Evolutionary conservation across 2,329 filamentous ascomycete genomes (phyloP), one percentile per base, ranked within the genome.

Genomic region (Neonectria sp.): DNA sequence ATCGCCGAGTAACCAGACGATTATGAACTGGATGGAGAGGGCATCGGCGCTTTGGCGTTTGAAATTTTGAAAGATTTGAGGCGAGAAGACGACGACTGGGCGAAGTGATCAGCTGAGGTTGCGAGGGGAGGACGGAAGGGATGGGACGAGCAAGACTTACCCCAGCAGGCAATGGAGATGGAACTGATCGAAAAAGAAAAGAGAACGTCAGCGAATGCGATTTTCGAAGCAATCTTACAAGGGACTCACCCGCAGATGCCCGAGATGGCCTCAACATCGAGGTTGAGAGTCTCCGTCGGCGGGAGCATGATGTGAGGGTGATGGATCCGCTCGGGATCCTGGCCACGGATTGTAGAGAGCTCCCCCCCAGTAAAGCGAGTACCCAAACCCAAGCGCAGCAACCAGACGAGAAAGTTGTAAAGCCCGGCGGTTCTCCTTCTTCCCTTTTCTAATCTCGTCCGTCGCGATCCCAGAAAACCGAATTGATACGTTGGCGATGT

Each of bases 21-120:
- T 91, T 77, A 98, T 91, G 84, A 98, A 99, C 63, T 95, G 92
- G 15, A 98, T 89, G 0, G 94, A 97, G 1, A 98, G 86, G 3
- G 95, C 95, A 79, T 98, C 94, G 65, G 95, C 94, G 46, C 93
- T 97, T 72, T 89, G 85, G 63, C 95, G 90, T 70, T 91, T 91
- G 83, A 97, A 98, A 79, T 98, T 98, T 78, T 97, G 94, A 74
- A 97, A 92, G 75, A 99, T 98, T 75, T 99, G 96, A 2, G 96
- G 96, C 1, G 94, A 96, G 84, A 98, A 99, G 65, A 99, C 96
- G 40, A 98, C 94, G 64, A 98, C 93, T 83, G 65, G 49, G 33
- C 45, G 67, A 46, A 37, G 48, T 31, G 55, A 64, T 74, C 64
- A 75, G 74, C 59, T 35, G 6, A 49, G 60, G 40, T 62, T 60